Evolutionary conservation across 176 grass and related monocot species (phyloP), one percentile per base, ranked within the genome.

Genomic region (Eleusine coracana): DNA sequence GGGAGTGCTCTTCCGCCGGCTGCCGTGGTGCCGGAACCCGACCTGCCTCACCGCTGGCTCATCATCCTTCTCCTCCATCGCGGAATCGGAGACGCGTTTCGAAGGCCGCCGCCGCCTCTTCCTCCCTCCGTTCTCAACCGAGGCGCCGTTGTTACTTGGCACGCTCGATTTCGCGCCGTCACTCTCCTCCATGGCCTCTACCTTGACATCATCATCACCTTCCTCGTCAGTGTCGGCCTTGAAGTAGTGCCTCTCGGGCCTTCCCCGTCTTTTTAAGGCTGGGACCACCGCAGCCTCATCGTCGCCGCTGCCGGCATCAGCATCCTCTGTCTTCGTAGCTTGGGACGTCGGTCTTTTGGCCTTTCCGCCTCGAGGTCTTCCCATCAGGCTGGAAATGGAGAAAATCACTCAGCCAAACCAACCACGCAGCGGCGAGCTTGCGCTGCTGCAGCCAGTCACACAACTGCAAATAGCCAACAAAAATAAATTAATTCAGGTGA

Each of bases 1-100:
- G 28, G 93, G 96, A 44, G 88, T 95, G 84, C 83, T 95, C 91
- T 98, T 98, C 78, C 96, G 88, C 55, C 96, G 84, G 89, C 91
- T 95, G 10, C 89, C 89, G 29, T 84, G 89, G 23, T 87, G 96
- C 62, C 96, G 86, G 87, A 98, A 93, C 27, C 96, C 89, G 41
- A 80, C 87, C 28, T 45, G 52, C 68, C 83, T 87, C 52, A 59
- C 80, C 5, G 69, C 31, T 34, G 31, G 62, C 12, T 45, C 68
- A 10, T 84, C 79, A 28, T 54, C 71, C 61, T 79, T 67, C 68
- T 85, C 82, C 17, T 89, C 89, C 11, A 58, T 23, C 20, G 23
- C 77, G 0, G 84, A 20, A 15, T 70, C 83, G 3, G 56, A 45
- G 37, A 58, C 41, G 40, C 83, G 81, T 63, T 89, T 93, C 25